These are phyloP conservation scores for Aphanomyces astaci DNA, from an alignment of 352 stramenopile genomes.

Conservation along the genomic window DNA sequence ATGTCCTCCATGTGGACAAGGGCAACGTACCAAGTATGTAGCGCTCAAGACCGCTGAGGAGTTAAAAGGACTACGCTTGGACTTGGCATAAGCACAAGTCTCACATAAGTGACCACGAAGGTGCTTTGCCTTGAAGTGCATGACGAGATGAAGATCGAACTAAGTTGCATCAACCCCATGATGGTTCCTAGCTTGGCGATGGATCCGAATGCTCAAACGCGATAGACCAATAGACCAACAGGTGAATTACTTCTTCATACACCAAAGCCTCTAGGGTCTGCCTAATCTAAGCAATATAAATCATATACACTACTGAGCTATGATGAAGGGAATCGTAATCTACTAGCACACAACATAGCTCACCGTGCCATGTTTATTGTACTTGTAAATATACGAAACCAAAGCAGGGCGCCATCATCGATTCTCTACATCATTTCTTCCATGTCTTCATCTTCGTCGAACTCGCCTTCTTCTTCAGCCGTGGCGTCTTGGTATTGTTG, in stretches of 20 bases:
- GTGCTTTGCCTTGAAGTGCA: too few relatives aligned
- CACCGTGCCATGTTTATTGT: constrained; percentile 35
- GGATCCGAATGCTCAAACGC: not conserved
- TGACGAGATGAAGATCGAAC: too few relatives aligned
- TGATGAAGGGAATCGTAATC: not conserved
- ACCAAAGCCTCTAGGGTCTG: not conserved
- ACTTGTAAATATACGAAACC: constrained; percentile 53
- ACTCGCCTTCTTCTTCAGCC: constrained; percentile 96
- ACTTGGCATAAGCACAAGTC: too few relatives aligned
- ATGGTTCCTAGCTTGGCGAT: not conserved
- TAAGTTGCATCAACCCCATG: too few relatives aligned
- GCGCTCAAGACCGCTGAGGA: too few relatives aligned
- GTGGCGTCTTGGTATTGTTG: constrained; percentile 99
- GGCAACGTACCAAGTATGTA: too few relatives aligned
- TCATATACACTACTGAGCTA: constrained; percentile 13
- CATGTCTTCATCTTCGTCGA: constrained; percentile 93
- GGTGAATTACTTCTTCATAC: too few relatives aligned
- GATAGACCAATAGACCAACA: too few relatives aligned
- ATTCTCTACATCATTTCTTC: constrained; percentile 87
- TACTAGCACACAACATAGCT: constrained; percentile 6
- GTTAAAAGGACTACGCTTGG: too few relatives aligned
- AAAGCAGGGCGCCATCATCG: constrained; percentile 33
- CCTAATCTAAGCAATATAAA: constrained; percentile 6
- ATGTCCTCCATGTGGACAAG: too few relatives aligned
- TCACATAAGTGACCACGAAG: too few relatives aligned